Evolutionary conservation across 2,329 filamentous ascomycete genomes (phyloP).

Genomic region (Simplicillium aogashimaense): DNA sequence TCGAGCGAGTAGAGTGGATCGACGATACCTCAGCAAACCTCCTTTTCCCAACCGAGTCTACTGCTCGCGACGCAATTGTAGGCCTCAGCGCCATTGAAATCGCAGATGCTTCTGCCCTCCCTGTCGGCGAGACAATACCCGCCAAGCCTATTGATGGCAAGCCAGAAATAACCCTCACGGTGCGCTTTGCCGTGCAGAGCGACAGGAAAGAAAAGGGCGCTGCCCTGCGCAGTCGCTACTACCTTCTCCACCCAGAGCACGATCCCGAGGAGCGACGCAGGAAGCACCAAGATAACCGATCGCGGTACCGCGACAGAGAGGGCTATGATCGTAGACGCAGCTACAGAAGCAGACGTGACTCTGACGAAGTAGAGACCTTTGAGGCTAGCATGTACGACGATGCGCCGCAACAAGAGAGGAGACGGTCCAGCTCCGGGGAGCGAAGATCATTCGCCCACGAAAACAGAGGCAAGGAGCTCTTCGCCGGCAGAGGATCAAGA

Average conservation of each 20-base stretch:
- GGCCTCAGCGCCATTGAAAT: constrained; percentile 43
- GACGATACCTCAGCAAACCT: constrained; percentile 88
- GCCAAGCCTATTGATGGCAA: constrained; percentile 60
- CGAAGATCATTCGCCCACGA: constrained; percentile 18
- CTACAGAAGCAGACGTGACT: constrained; percentile 32
- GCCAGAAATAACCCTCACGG: constrained; percentile 57
- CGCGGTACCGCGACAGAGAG: constrained; percentile 54
- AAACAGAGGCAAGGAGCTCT: constrained; percentile 54
- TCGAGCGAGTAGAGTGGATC: constrained; percentile 78
- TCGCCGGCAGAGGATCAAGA: constrained; percentile 30
- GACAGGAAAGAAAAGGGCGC: constrained; percentile 78
- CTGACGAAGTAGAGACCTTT: constrained; percentile 48
- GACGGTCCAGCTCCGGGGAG: constrained; percentile 17
- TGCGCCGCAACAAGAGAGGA: constrained; percentile 24
- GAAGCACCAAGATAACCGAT: constrained; percentile 43
- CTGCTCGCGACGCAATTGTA: constrained; percentile 43
- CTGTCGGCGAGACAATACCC: constrained; percentile 52
- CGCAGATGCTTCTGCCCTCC: constrained; percentile 42
- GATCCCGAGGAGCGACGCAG: constrained; percentile 68
- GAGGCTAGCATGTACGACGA: constrained; percentile 81
- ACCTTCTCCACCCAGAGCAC: constrained; percentile 82
- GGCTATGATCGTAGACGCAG: constrained; percentile 20
- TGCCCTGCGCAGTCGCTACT: constrained; percentile 76
- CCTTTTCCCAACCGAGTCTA: constrained; percentile 52
- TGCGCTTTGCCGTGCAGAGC: constrained; percentile 61